Base-by-base conservation (phyloP, 2,329 filamentous ascomycete genomes). In the Ascochyta pisi region DNA sequence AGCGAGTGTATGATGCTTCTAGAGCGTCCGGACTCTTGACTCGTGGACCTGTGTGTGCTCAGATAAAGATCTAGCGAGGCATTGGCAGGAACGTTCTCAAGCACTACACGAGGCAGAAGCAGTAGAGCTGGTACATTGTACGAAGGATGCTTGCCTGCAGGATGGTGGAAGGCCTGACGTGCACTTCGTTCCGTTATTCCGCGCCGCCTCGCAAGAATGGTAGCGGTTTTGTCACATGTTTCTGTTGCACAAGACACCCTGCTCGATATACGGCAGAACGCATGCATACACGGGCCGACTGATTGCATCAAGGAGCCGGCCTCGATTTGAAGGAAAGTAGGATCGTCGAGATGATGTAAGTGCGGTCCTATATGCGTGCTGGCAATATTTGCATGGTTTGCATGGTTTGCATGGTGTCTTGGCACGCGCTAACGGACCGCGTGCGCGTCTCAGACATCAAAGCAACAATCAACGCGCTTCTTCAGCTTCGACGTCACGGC, bases 111-210 rank as follows among this genome's bases (percentile, higher is more conserved):
- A 22, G 37, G 43, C 26, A 44, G 39, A 47, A 48, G 15, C 27
- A 9, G 8, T n/a, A 19, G 37, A 16, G 47, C 15, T 13, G 42
- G 34, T 19, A n/a, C 45, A 26, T 8, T 43, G 54, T 45, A 46
- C 54, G 42, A 24, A 42, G 29, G 15, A 49, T 42, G 49, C 40
- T 26, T 49, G 44, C 38, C 44, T 35, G 48, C 48, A 44, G 48
- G 13, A 44, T 40, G 16, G 39, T 41, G 43, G 31, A 34, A 13
- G n/a, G 31, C 12, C 35, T 46, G 34, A 50, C 42, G 49, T 50
- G 49, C 40, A 50, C 46, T 12, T 26, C 54, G 40, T 50, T 46
- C 54, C 50, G 49, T 53, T 19, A 26, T 53, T 35, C 54, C 41
- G 19, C 19, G 19, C 19, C 19, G 45, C 48, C 31, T 23, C 43